Percentiles rank a stretch among this genome's conserved stretches.
These are phyloP conservation scores for Aspergillus conjunctus DNA, from an alignment of 495 filamentous ascomycete genomes.

Conservation along the genomic window DNA sequence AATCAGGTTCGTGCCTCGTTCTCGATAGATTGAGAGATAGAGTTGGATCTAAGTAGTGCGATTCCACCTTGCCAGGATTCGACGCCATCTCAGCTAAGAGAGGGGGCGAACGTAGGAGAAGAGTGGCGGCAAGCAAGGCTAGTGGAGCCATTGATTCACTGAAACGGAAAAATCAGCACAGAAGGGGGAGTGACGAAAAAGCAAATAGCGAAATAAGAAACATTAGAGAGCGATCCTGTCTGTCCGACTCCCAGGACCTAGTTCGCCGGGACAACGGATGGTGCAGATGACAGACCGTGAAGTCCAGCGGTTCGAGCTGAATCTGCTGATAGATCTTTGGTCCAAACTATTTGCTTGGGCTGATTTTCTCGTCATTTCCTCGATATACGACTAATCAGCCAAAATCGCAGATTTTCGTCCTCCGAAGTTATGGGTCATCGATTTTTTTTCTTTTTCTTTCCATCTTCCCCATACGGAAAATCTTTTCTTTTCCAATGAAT, in stretches of 20 bases:
- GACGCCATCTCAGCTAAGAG: constrained; percentile 18
- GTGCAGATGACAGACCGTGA: constrained; percentile 5
- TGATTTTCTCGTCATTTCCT: not conserved
- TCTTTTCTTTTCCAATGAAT: not conserved
- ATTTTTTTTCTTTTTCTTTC: not conserved
- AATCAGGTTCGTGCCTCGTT: constrained; percentile 23
- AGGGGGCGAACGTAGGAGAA: constrained; percentile 13
- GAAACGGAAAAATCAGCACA: constrained; percentile 13
- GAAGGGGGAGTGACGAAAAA: constrained; percentile 14
- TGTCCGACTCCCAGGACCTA: constrained; percentile 18
- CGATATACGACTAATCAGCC: constrained; percentile 1
- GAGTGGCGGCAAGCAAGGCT: constrained; percentile 22
- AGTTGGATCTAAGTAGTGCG: constrained; percentile 29
- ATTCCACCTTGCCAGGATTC: constrained; percentile 23
- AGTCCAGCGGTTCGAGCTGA: not conserved
- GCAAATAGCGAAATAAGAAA: constrained; percentile 15
- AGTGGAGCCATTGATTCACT: constrained; percentile 23
- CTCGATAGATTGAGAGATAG: constrained; percentile 33
- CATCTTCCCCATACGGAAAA: not conserved
- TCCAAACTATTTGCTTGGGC: constrained; percentile 15
- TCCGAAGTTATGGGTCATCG: not conserved
- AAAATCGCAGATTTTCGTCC: constrained; percentile 14
- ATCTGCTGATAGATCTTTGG: constrained; percentile 1
- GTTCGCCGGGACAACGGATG: constrained; percentile 12
- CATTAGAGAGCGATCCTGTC: constrained; percentile 25